Evolutionary conservation across 2,329 filamentous ascomycete species (phyloP).

Genomic region (Claviceps capensis): DNA sequence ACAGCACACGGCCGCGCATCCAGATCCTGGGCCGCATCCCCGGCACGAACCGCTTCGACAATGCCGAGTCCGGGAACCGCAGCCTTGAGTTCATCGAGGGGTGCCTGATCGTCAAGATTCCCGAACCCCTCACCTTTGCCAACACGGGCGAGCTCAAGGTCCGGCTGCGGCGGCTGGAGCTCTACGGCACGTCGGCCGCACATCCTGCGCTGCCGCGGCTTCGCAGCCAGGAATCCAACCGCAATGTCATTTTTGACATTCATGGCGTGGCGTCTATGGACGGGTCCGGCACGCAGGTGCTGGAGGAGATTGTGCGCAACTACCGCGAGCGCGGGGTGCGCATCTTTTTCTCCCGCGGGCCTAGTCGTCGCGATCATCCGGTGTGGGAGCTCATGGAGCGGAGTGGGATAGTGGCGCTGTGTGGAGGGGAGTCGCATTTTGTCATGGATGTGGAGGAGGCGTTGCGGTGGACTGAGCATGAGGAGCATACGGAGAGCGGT

Average conservation of each 20-base stretch:
- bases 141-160: slow-evolving; percentile 89
- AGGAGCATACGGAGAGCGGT: slow-evolving; percentile 30
- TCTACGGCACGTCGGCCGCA: slow-evolving; percentile 73
- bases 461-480: slow-evolving; percentile 63
- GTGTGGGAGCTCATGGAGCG: slow-evolving; percentile 62
- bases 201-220: slow-evolving; percentile 80
- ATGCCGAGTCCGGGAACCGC: slow-evolving; percentile 61
- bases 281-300: slow-evolving; percentile 81
- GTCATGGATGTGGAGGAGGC: slow-evolving; percentile 76
- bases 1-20: slow-evolving; percentile 84
- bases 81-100: slow-evolving; percentile 81
- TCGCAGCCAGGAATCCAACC: slow-evolving; percentile 65
- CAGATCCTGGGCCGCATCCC: slow-evolving; percentile 88
- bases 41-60: slow-evolving; percentile 72
- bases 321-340: slow-evolving; percentile 67
- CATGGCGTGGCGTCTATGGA: slow-evolving; percentile 95
- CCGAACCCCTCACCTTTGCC: slow-evolving; percentile 89
- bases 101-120: slow-evolving; percentile 92
- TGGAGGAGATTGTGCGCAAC: slow-evolving; percentile 72
- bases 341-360: slow-evolving; percentile 57
- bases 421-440: slow-evolving; percentile 67
- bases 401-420: slow-evolving; percentile 74
- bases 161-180: slow-evolving; percentile 67
- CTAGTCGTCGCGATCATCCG: slow-evolving; percentile 29
- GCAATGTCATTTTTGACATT: slow-evolving; percentile 91